Base-by-base conservation (phyloP, 192 early-diverging fungal species). In the Coemansia sp. region DNA sequence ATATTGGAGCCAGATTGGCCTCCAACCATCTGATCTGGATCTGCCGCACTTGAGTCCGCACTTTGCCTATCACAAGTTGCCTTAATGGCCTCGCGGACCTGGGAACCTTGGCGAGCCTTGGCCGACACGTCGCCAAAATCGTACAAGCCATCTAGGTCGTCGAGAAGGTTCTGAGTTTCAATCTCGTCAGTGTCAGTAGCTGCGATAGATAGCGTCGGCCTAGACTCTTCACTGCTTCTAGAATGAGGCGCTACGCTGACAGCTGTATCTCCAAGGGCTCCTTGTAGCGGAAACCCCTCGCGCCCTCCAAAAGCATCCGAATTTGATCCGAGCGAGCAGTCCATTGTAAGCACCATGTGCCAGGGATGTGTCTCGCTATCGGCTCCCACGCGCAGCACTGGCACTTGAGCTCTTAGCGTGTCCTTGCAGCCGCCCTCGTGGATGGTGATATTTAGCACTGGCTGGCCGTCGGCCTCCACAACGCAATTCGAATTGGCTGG, bases 101-200 rank as follows among this genome's bases (percentile, higher is more conserved):
- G 34, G 13, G 16, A 13, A 27, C 52, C 27, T 24, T n/a, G 4
- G 24, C 6, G 27, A 15, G 24, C 24, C 52, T 31, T 59, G 33
- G 31, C 12, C 67, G 57, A 31, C 49, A 15, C 27, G 18, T 66
- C 51, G 24, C 29, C 31, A 46, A 66, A 71, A 49, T 81, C 75
- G 36, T 77, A 81, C 9, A 81, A 72, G n/a, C 76, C 79, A 34
- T 81, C 79, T 16, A 81, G 65, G 22, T 75, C 75, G 24, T 81
- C 79, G 36, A 81, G 68, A 20, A 81, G 67, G 6, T 66, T 68
- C 12, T 81, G 79, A 20, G 70, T 77, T 66, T 65, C 44, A 27
- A 77, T 59, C 18, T 72, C 76, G 3, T 73, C 72, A 42, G 42
- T 24, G 42, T 66, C 31, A 5, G 47, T 51, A 38, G 65, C 46